phyloP scores from a whole-genome alignment of 768 basidiomycete species.

The Boletus subparvulus region DNA sequence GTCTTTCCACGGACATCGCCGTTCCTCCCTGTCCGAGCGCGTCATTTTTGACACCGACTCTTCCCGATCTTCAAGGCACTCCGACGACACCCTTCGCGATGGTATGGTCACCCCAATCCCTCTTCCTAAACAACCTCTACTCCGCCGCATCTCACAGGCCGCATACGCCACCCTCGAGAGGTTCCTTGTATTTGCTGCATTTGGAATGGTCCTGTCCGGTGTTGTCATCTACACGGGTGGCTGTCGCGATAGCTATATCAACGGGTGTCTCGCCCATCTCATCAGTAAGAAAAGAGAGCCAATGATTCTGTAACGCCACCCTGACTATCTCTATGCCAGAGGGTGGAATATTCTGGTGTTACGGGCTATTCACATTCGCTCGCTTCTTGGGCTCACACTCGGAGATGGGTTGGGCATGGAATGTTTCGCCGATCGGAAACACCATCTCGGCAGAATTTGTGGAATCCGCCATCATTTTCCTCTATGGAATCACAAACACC shows the following conservation, averaged over 20 bases:
- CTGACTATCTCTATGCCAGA: constrained; percentile 42
- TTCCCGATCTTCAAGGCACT: constrained; percentile 41
- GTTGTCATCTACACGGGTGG: constrained; percentile 84
- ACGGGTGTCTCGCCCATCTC: constrained; percentile 85
- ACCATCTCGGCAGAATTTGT: constrained; percentile 70
- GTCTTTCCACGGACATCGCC: constrained; percentile 35
- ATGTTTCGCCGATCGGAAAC: constrained; percentile 54
- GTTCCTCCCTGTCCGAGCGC: constrained; percentile 49
- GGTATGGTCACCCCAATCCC: constrained; percentile 21
- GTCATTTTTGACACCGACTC: constrained; percentile 53
- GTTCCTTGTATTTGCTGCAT: constrained; percentile 67
- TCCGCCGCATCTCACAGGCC: constrained; percentile 44
- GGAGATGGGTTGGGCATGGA: constrained; percentile 95
- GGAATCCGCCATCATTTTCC: constrained; percentile 79
- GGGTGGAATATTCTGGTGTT: constrained; percentile 91
- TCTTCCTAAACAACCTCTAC: constrained; percentile 23
- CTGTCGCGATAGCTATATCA: constrained; percentile 74
- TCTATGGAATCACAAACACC: constrained; percentile 87
- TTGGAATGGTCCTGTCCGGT: constrained; percentile 64
- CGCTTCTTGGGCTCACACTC: constrained; percentile 91
- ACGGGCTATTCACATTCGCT: constrained; percentile 85
- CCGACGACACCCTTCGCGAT: constrained; percentile 59
- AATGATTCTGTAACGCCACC: neutral
- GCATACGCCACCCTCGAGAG: constrained; percentile 60
- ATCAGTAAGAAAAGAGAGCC: constrained; percentile 61